Conservation (phyloP, 129 eudicot species). For the Scalesia atractyloides region DNA sequence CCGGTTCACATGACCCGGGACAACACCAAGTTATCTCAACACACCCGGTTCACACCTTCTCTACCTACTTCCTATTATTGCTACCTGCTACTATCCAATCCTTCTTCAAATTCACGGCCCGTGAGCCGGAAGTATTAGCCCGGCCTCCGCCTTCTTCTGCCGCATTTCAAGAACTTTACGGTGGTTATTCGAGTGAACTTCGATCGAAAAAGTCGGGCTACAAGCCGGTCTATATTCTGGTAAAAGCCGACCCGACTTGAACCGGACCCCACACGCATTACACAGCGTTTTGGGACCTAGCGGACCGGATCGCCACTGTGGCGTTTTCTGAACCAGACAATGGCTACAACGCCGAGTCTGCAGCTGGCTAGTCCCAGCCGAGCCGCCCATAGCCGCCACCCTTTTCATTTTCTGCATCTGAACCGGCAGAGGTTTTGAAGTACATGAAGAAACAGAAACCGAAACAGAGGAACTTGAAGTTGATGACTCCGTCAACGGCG, state of each 20-base stretch:
- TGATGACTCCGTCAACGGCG: slow-evolving; percentile 47
- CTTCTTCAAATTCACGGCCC: slow-evolving; percentile 36
- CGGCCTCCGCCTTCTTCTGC: slow-evolving; percentile 70
- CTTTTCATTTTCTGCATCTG: slow-evolving; percentile 37
- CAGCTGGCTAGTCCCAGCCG: slow-evolving; percentile 32
- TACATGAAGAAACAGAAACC: slow-evolving; percentile 43
- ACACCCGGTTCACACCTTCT: slow-evolving; percentile 31
- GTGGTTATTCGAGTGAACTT: slow-evolving; percentile 83
- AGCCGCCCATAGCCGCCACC: slow-evolving; percentile 6
- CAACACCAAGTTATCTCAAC: slow-evolving; percentile 17
- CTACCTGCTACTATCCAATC: neutral
- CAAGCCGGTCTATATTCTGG: slow-evolving; percentile 95
- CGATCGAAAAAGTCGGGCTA: slow-evolving; percentile 73
- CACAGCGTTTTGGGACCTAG: slow-evolving; percentile 84
- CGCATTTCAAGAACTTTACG: slow-evolving; percentile 90
- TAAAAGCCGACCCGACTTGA: slow-evolving; percentile 85
- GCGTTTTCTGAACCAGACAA: slow-evolving; percentile 79
- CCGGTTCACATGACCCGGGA: slow-evolving; percentile 18
- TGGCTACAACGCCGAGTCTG: slow-evolving; percentile 68
- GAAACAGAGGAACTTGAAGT: slow-evolving; percentile 53
- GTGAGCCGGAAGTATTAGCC: slow-evolving; percentile 43
- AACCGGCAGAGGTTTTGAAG: slow-evolving; percentile 33
- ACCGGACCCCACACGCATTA: slow-evolving; percentile 93
- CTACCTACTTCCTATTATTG: slow-evolving; percentile 6
- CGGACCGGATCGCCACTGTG: slow-evolving; percentile 98